Base-by-base conservation (phyloP, 2,329 filamentous ascomycete species). In the Pseudopyricularia cyperi region DNA sequence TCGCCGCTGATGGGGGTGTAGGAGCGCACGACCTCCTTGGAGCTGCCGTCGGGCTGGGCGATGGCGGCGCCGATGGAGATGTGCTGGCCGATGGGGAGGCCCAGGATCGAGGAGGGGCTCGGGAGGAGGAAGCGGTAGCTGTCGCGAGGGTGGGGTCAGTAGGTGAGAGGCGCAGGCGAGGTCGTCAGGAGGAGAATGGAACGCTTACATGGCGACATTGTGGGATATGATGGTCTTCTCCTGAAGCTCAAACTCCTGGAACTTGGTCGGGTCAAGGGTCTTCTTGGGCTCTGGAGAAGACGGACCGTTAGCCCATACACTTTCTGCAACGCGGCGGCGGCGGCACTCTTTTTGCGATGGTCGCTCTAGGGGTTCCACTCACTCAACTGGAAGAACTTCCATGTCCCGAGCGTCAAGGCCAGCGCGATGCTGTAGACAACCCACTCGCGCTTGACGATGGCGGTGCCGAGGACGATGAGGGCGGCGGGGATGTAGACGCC, bases 71-170 rank as follows among this genome's bases (percentile, higher is more conserved):
- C 88, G 65, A 98, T 89, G 56, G 91, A 96, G 71, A 98, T 96
- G 76, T 98, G 93, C 74, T 98, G 93, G 65, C 93, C 93, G 73
- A 97, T 97, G 59, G 93, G 91, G 44, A 97, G 86, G 64, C 93
- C 93, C 63, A 97, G 87, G 67, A 96, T 89, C 59, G 87, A 80
- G 61, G 75, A 84, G 39, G 83, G 72, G 50, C 76, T 76, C 53
- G 90, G 90, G 39, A 98, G 87, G 58, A 79, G 77, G 74, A 97
- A 96, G 64, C 93, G 89, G 77, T 97, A 98, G 73, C 85, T 89
- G 55, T n/a, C n/a, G 39, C 37, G 51, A 58, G 55, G 17, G 5
- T 14, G 28, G 50, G 9, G 33, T 35, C 33, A 3, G 17, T 47
- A 42, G 9, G 49, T 33, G 33, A 30, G 19, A 22, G 14, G 33